Base-by-base conservation (phyloP, 768 basidiomycete species). In the Auriscalpium vulgare region DNA sequence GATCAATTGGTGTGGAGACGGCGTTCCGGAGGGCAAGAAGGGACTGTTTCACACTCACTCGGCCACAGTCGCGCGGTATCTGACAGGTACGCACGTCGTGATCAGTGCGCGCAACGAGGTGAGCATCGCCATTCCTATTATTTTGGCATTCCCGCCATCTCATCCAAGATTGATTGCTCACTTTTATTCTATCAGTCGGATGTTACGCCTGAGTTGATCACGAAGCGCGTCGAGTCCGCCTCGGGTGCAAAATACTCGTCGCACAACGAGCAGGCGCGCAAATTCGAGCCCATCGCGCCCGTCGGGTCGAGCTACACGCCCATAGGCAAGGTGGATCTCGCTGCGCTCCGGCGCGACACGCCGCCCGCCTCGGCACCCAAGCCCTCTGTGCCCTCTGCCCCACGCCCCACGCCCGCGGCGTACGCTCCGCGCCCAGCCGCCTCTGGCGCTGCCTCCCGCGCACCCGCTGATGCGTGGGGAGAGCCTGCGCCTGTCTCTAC, bases 1-100 rank as follows among this genome's bases (percentile, higher is more conserved):
- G 66, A 87, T 98, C 70, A 91, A 93, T 65, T 97, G 95, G 95
- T 93, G 92, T 63, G 95, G 95, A 46, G 95, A 95, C 65, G 95
- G 95, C 56, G 95, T 98, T 1, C 95, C 95, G 11, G 91, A 85
- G 68, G 77, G 78, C 17, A 87, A 90, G 71, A 98, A 98, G 69
- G 95, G 95, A 8, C 77, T 97, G 21, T 95, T 95, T 74, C 87
- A 91, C 65, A 86, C 84, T 8, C 95, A 97, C 69, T 83, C 92
- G 8, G 78, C 80, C 47, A 79, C 91, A 1, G 88, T 98, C 9
- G 79, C 85, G 44, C 81, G 75, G 55, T 95, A 87, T 69, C 76
- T 98, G 47, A 84, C 84, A 7, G 91, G 90, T 43, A 81, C 86
- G 0, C 93, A 95, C 67, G 87, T 95, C 60, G 87, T 90, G 19